A percentile compares a stretch with the other conserved stretches of the same genome.
Evolutionary conservation across 345 rosid species (phyloP).

Genomic region (Litchi chinensis): DNA sequence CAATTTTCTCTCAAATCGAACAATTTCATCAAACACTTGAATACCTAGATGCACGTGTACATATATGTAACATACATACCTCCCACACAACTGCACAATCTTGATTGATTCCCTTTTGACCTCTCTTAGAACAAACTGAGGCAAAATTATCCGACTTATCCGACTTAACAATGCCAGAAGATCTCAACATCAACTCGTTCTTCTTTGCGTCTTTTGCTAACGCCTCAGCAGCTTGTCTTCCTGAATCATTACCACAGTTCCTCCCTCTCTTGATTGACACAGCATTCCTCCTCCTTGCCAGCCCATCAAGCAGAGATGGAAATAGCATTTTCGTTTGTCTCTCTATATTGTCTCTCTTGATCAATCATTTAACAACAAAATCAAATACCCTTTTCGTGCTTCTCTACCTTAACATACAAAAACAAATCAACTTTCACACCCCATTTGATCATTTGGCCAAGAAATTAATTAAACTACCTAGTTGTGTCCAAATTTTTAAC

Average conservation of each 20-base stretch:
- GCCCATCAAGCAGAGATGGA: conserved; percentile 65
- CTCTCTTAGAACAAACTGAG: conserved; percentile 76
- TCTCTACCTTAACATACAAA: not conserved
- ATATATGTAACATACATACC: conserved; percentile 37
- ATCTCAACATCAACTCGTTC: conserved; percentile 59
- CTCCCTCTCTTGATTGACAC: conserved; percentile 64
- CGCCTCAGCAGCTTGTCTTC: conserved; percentile 63
- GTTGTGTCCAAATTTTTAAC: no score
- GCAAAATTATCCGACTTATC: conserved; percentile 50
- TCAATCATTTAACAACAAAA: not conserved
- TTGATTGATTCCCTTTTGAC: conserved; percentile 82
- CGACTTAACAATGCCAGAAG: conserved; percentile 57
- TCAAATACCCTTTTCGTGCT: not conserved
- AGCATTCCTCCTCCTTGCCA: conserved; percentile 40
- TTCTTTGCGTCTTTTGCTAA: conserved; percentile 71
- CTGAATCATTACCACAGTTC: conserved; percentile 29
- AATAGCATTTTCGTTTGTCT: conserved; percentile 47
- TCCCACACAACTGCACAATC: conserved; percentile 83
- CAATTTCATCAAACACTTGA: not conserved
- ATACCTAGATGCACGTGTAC: not conserved
- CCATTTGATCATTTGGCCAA: not conserved
- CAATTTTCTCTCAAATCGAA: no score
- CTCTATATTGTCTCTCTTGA: conserved; percentile 20
- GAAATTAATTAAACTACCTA: not conserved
- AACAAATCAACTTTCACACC: not conserved